phyloP scores from a whole-genome alignment of 1,284 basidiomycete genomes.

The Naganishia liquefaciens region DNA sequence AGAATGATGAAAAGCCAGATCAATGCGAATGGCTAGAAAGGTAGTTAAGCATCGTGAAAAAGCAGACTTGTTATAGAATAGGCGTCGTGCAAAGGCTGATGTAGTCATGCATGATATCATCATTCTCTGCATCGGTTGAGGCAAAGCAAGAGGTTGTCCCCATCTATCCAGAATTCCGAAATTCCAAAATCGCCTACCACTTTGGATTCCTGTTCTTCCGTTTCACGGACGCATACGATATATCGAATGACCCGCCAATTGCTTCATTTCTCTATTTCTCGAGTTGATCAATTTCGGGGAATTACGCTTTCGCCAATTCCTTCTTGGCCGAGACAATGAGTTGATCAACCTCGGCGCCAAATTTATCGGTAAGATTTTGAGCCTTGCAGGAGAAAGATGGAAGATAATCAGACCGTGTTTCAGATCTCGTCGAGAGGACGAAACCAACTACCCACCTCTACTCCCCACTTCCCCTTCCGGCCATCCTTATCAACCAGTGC shows the following conservation, averaged over 20 bases:
- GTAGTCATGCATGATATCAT: constrained; percentile 23
- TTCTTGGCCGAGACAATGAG: constrained; percentile 47
- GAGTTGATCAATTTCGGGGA: neutral
- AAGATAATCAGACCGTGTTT: neutral
- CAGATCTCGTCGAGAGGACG: no score
- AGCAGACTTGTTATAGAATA: constrained; percentile 17
- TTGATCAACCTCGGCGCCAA: constrained; percentile 45
- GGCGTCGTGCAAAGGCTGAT: neutral
- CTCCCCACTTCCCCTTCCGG: constrained; percentile 36
- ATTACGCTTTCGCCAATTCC: constrained; percentile 51
- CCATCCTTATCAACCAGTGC: constrained; percentile 45
- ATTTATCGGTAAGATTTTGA: constrained; percentile 48
- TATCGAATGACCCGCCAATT: no score
- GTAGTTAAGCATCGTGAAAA: neutral
- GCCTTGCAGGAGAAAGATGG: constrained; percentile 7
- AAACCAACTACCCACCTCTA: constrained; percentile 9
- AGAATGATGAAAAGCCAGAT: neutral
- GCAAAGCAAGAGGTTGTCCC: no score
- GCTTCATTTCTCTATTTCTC: neutral
- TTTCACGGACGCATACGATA: no score
- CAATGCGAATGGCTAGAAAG: neutral
- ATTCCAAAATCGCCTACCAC: no score
- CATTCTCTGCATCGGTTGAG: no score
- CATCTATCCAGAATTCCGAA: no score
- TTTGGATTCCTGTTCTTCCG: no score